phyloP scores from a whole-genome alignment of 1,284 basidiomycete species.

The Agroathelia rolfsii region DNA sequence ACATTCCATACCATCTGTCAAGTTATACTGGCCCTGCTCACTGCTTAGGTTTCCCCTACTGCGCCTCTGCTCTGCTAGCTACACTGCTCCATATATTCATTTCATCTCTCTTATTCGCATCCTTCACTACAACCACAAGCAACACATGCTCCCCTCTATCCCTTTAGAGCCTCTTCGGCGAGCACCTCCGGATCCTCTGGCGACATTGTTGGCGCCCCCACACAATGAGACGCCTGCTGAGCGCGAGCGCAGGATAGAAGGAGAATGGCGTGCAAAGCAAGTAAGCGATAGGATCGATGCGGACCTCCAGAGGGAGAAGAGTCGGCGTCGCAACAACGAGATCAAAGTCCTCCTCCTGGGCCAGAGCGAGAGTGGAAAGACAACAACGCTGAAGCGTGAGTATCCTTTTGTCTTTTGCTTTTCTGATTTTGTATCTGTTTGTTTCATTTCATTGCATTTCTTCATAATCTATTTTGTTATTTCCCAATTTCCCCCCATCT shows the following conservation, averaged over 20 bases:
- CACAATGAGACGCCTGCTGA: slow-evolving; percentile 56
- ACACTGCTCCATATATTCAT: slow-evolving; percentile 11
- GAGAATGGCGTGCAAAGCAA: slow-evolving; percentile 59
- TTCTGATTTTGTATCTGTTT: slow-evolving; percentile 8
- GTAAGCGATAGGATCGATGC: slow-evolving; percentile 71
- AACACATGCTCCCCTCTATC: slow-evolving; percentile 1
- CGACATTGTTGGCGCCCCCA: slow-evolving; percentile 55
- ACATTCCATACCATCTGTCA: no score
- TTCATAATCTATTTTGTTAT: neutral
- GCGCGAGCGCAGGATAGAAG: slow-evolving; percentile 47
- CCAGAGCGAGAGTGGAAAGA: slow-evolving; percentile 77
- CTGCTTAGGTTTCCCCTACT: slow-evolving; percentile 13
- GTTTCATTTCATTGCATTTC: slow-evolving; percentile 3
- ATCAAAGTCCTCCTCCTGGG: slow-evolving; percentile 71
- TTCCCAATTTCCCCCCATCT: no score
- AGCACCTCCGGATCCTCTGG: slow-evolving; percentile 59
- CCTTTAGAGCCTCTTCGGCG: slow-evolving; percentile 19
- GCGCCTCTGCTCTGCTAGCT: slow-evolving; percentile 7
- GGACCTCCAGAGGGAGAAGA: slow-evolving; percentile 56
- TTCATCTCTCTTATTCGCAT: slow-evolving; percentile 12
- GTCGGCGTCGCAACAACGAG: slow-evolving; percentile 44
- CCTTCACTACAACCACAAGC: slow-evolving; percentile 5
- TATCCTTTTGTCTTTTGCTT: slow-evolving; percentile 16
- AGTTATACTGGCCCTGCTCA: slow-evolving; percentile 10
- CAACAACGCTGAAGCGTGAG: slow-evolving; percentile 76